phyloP scores from a whole-genome alignment of 345 rosid genomes.

The Eucalyptus sideroxylon region DNA sequence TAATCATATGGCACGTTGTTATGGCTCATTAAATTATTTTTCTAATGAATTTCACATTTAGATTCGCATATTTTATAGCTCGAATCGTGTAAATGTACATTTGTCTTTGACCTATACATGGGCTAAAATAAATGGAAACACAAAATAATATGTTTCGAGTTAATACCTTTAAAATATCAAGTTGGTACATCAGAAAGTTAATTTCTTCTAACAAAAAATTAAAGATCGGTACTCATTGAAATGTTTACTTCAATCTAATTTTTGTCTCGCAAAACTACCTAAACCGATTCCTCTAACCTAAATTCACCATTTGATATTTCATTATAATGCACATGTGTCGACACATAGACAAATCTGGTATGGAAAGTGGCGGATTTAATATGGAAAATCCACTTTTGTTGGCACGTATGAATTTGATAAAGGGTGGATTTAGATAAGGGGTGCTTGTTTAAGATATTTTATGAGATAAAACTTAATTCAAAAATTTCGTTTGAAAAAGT shows the following conservation, averaged over 20 bases:
- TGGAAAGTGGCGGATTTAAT: background rate
- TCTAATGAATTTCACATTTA: background rate
- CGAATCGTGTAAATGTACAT: rapidly evolving
- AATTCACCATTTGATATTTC: background rate
- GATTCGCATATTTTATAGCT: background rate
- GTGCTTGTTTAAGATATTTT: background rate
- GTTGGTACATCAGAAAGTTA: rapidly evolving
- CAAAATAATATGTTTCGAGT: background rate
- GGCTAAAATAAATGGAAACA: background rate
- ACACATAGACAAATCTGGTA: background rate
- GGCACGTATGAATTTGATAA: background rate
- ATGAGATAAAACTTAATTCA: background rate
- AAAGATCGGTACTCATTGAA: rapidly evolving
- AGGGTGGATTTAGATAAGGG: background rate
- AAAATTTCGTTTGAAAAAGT: background rate
- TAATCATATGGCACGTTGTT: background rate
- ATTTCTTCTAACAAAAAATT: background rate
- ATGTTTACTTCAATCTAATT: background rate
- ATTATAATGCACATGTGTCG: rapidly evolving
- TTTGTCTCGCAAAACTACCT: rapidly evolving
- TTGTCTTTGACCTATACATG: background rate
- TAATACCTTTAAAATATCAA: background rate
- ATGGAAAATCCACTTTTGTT: background rate
- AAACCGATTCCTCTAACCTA: rapidly evolving
- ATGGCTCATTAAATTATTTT: background rate